Base-by-base conservation (phyloP, 805 yeast genomes). In the Vanderwaltozyma yarrowii region DNA sequence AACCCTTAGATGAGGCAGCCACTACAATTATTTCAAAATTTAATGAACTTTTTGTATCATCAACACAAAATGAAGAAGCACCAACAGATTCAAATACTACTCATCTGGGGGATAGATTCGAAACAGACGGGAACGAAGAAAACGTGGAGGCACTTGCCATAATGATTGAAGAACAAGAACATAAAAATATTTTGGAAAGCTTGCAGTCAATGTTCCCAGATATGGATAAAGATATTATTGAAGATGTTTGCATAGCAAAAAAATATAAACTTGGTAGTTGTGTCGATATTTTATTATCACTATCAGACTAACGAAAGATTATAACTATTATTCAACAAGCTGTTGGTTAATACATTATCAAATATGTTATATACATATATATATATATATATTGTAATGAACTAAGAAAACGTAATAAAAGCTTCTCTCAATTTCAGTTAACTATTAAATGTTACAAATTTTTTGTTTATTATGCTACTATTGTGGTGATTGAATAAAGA, bases 131-230 rank as follows among this genome's bases (percentile, higher is more conserved):
- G n/a, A n/a, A n/a, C 34, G n/a, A 25, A 11, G 38, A 30, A 12
- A 33, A 32, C 13, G 18, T 35, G 19, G 25, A 18, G 32, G 55
- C 49, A 39, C 55, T 61, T 20, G 69, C 67, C 1, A 60, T 58
- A 26, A 47, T 64, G 33, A 52, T 66, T 11, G 65, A 65, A 29
- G 61, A 58, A 21, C 56, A 65, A 40, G 78, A 75, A 42, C 66
- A 61, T 28, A 58, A 63, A 15, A 66, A 67, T 31, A 70, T 76
- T 2, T 64, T 70, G 18, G 61, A 60, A 1, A 71, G 73, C 2
- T 64, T 86, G 38, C 61, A 62, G 21, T 76, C 76, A 34, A 81
- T 87, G 76, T 86, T 87, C 57, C 94, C 95, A 0, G 67, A 65
- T 32, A 63, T 86, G 43, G 95, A 85, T 47, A 62, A 64, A 35